Conservation (phyloP, 225 moss, liverwort and hornwort genomes). For the Sphagnum contortum region DNA sequence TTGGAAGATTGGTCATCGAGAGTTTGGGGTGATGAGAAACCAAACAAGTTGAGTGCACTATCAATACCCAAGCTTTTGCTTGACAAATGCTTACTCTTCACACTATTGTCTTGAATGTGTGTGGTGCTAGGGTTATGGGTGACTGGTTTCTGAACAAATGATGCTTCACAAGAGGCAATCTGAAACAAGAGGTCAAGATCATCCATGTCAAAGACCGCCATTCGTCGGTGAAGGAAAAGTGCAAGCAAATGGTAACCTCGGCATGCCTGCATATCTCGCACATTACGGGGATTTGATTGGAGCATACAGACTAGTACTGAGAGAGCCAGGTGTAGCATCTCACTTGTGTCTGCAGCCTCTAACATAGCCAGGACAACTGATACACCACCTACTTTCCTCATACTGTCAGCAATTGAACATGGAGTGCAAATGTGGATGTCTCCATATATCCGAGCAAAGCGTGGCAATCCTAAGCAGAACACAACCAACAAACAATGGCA, state of each 20-base stretch:
- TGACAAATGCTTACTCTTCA: slow-evolving; percentile 17
- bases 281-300: slow-evolving; percentile 69
- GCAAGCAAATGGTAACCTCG: slow-evolving; percentile 84
- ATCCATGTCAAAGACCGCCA: slow-evolving; percentile 53
- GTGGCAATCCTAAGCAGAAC: slow-evolving; percentile 48
- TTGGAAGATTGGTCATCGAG: slow-evolving; percentile 34
- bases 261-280: slow-evolving; percentile 75
- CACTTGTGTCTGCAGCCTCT: slow-evolving; percentile 72
- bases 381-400: slow-evolving; percentile 80
- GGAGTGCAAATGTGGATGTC: slow-evolving; percentile 81
- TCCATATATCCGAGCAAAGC: slow-evolving; percentile 63
- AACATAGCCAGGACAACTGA: slow-evolving; percentile 77
- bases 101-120: too few species aligned
- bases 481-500: not conserved
- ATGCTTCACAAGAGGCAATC: slow-evolving; percentile 83
- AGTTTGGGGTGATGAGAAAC: slow-evolving; percentile 23
- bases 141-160: slow-evolving; percentile 38
- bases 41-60: slow-evolving; percentile 34
- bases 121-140: slow-evolving; percentile 14
- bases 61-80: slow-evolving; percentile 19
- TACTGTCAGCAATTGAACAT: slow-evolving; percentile 67
- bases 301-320: slow-evolving; percentile 69
- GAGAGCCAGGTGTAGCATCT: slow-evolving; percentile 72
- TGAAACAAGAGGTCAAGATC: slow-evolving; percentile 76
- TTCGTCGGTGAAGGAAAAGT: slow-evolving; percentile 74